Conservation (phyloP, 2,329 filamentous ascomycete species). For the Paramyrothecium roridum region DNA sequence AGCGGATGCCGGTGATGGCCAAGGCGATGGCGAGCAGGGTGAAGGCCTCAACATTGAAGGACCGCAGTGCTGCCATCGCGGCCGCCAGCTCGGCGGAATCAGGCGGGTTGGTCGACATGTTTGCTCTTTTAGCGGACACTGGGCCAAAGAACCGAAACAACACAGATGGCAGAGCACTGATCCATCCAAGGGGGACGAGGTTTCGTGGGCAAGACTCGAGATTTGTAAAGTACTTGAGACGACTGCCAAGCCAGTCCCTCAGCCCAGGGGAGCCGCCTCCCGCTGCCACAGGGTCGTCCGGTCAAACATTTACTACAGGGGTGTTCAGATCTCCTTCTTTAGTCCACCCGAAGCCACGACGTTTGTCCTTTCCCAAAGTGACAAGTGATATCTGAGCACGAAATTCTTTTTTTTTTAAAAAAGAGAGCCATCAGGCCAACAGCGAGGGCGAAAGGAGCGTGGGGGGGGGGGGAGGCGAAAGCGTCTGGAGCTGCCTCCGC, state of each 20-base stretch:
- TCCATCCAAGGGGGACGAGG: background rate
- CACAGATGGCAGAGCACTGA: background rate
- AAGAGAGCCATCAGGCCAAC: background rate
- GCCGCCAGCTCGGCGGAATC: slow-evolving; percentile 17
- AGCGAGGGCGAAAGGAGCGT: no score
- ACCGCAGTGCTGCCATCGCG: slow-evolving; percentile 15
- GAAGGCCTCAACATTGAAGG: slow-evolving; percentile 28
- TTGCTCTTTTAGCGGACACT: background rate
- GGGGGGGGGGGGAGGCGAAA: no score
- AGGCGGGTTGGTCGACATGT: slow-evolving; percentile 10
- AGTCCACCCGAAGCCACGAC: background rate
- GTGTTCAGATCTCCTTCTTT: background rate
- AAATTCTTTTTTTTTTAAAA: no score
- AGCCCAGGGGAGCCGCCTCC: background rate
- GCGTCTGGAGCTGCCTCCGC: no score
- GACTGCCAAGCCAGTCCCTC: background rate
- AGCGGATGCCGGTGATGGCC: slow-evolving; percentile 46
- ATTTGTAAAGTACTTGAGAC: background rate
- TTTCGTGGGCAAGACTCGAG: background rate
- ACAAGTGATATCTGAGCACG: background rate
- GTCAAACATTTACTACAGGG: background rate
- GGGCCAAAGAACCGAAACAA: background rate
- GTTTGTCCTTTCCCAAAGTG: background rate
- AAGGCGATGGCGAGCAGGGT: slow-evolving; percentile 48
- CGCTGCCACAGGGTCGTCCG: background rate